Percentiles rank a stretch among this genome's conserved stretches.
Conservation (phyloP, 2,329 filamentous ascomycete genomes). For the Microdochium bolleyi region DNA sequence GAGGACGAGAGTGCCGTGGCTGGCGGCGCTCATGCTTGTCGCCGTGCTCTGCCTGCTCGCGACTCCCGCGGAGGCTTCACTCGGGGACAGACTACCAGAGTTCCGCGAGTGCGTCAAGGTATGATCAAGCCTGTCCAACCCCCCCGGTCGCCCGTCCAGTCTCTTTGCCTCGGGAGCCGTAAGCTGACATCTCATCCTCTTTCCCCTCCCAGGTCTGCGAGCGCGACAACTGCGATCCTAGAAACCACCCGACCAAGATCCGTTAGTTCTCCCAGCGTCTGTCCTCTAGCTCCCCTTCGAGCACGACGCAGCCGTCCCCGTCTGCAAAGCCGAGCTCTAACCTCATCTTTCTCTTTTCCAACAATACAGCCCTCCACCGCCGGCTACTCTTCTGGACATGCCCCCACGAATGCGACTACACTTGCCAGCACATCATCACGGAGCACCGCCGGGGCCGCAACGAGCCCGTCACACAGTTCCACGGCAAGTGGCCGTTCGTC, state of each 20-base stretch:
- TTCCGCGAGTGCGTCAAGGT: conserved; percentile 85
- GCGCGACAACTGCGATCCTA: conserved; percentile 67
- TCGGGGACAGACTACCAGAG: conserved; percentile 78
- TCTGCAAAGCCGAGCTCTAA: conserved; percentile 10
- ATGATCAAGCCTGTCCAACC: conserved; percentile 16
- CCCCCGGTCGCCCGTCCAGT: neutral
- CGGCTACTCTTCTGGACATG: conserved; percentile 90
- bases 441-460: conserved; percentile 56
- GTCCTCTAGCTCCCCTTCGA: conserved; percentile 1
- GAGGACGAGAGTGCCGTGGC: neutral
- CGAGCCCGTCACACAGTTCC: conserved; percentile 77
- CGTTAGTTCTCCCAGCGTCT: conserved; percentile 46
- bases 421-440: conserved; percentile 91
- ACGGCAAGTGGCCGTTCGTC: conserved; percentile 97
- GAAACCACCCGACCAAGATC: conserved; percentile 51
- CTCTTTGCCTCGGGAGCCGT: neutral
- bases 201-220: conserved; percentile 59
- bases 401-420: conserved; percentile 91
- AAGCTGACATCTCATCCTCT: neutral
- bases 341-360: neutral
- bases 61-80: conserved; percentile 54
- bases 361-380: conserved; percentile 62
- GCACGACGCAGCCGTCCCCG: conserved; percentile 5
- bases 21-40: conserved; percentile 16
- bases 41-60: conserved; percentile 28